A percentile compares a stretch with the other conserved stretches of the same genome.
Evolutionary conservation across 1,284 basidiomycete genomes (phyloP).

Genomic region (Tilletia indica): DNA sequence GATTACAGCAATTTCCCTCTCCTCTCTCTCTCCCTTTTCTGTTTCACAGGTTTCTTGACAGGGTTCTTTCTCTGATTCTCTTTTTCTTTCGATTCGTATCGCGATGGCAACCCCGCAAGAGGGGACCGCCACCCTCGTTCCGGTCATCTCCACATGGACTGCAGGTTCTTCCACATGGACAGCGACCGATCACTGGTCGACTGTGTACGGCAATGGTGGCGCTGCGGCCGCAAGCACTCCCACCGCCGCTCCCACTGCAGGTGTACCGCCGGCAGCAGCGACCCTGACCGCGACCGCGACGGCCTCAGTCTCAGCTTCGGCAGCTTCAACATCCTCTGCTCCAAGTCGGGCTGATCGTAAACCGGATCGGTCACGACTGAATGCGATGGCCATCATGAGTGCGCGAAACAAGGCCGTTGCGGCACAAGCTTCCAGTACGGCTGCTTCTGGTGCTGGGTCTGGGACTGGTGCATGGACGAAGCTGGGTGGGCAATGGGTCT

Average conservation of each 20-base stretch:
- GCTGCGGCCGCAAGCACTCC: neutral
- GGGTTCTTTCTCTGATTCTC: neutral
- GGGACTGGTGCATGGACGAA: too few relatives aligned
- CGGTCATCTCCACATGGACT: conserved; percentile 11
- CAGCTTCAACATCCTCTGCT: too few relatives aligned
- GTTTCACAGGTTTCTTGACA: neutral
- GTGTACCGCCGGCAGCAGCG: too few relatives aligned
- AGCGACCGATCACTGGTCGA: conserved; percentile 12
- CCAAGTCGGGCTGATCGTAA: neutral
- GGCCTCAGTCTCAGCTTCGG: too few relatives aligned
- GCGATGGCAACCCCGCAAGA: neutral
- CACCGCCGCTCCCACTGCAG: neutral
- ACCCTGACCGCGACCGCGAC: too few relatives aligned
- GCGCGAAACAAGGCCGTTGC: conserved; percentile 9
- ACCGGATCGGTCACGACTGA: neutral
- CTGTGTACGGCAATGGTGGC: neutral
- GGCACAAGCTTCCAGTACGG: conserved; percentile 4
- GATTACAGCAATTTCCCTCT: neutral
- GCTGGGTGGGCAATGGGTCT: neutral
- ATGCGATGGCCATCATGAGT: conserved; percentile 11
- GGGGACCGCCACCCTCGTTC: neutral
- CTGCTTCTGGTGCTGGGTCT: neutral
- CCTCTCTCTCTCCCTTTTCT: neutral
- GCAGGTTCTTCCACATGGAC: conserved; percentile 8
- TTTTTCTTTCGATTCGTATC: neutral